Evolutionary conservation across 1,284 basidiomycete genomes (phyloP), one percentile per base, ranked within the genome.

Genomic region (Sanguinoderma infundibulare): DNA sequence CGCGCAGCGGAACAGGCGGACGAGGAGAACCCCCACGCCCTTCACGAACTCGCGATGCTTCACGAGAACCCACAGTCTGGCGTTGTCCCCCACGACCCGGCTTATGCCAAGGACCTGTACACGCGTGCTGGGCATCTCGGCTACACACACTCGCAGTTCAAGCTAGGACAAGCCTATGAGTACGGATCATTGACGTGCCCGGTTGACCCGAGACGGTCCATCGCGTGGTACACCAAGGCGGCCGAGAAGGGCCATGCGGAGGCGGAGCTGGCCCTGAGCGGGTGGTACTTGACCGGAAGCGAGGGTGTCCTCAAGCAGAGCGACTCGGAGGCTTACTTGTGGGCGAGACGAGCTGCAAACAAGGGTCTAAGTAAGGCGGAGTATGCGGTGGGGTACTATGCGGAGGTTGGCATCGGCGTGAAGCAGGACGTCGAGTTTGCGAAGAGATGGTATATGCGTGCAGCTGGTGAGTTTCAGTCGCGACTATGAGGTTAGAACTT

Each of bases 191-290:
- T 99, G 53, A 89, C 89, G 8, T 99, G 96, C 74, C 92, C 94
- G 0, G 90, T 98, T 52, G 97, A 99, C 75, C 95, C 98, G 8
- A 86, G 91, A 56, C 83, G 94, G 60, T 95, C 92, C 52, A 98
- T 99, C 69, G 96, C 94, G 3, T 99, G 98, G 97, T 98, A 98
- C 75, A 98, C 97, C 26, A 95, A 94, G 72, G 97, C 98, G 9
- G 96, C 97, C 20, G 95, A 97, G 77, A 95, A 96, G 75, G 96
- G 95, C 6, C 91, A 97, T 74, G 82, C 94, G 1, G 96, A 98
- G 75, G 95, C 95, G 2, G 98, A 99, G 78, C 83, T 99, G 53
- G 96, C 97, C 15, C 78, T 99, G 63, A 96, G 93, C 67, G 98
- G 98, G 30, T 99, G 98, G 98, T 99, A 98, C 79, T 79, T 98